Evolutionary conservation across 495 filamentous ascomycete genomes (phyloP), one percentile per base, ranked within the genome.

Genomic region (Xylaria longipes): DNA sequence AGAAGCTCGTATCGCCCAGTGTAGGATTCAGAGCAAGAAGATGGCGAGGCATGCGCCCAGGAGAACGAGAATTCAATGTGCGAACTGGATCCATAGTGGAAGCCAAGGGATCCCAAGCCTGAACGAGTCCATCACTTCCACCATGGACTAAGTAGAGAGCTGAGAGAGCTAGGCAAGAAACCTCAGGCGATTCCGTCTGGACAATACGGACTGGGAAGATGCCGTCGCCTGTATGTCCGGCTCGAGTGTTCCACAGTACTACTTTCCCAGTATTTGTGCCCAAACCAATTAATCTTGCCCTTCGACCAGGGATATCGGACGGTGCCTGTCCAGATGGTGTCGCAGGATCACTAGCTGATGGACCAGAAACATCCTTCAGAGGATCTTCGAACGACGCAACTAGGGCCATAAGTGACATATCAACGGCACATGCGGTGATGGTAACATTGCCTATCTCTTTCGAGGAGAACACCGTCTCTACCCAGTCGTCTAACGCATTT

Each of bases 41-140:
- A 70, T 85, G 81, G 8, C 83, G 84, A 50, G 83, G 83, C 50
- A 94, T 92, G 12, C 95, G 91, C 25, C 91, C 89, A 1, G 92
- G 92, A 75, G 97, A 96, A 12, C 93, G 91, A 0, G 94, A 95
- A 71, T 97, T 96, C 65, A 99, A 86, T 5, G 94, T 98, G 27
- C 94, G 90, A 71, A 98, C 88, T 0, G 95, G 94, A 31, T 90
- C 87, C 12, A 87, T 82, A 7, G 87, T 92, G 0, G 96, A 98
- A 2, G 92, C 94, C 31, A 99, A 82, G 27, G 93, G 94, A 84
- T 99, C 96, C 97, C 97, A 99, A 7, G 94, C 93, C 77, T 98
- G 96, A 9, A 98, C 95, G 9, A 98, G 88, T 12, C 96, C 95
- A 79, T 99, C 96, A 73, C 93, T 97, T 54, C 96, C 96, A 35